Evolutionary conservation across 148 eudicot species (phyloP).

Genomic region (Cornus kousa): DNA sequence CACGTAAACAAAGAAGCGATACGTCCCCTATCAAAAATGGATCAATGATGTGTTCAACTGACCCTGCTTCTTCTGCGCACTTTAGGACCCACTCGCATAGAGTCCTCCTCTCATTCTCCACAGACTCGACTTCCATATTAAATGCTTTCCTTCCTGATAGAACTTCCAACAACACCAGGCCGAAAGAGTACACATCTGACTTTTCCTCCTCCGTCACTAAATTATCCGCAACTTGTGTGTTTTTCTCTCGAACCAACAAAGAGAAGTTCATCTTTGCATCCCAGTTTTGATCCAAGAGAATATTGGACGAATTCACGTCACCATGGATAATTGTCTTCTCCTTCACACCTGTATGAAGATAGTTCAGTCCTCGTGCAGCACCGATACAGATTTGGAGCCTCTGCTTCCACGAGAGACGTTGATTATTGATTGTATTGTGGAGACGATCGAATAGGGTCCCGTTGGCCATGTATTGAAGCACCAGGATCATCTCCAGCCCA

Average conservation of each 20-base stretch:
- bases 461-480: conserved; percentile 34
- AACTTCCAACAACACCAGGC: conserved; percentile 37
- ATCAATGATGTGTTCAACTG: too few relatives aligned
- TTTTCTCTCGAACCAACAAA: conserved; percentile 34
- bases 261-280: conserved; percentile 29
- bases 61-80: too few relatives aligned
- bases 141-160: conserved; percentile 30
- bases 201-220: conserved; percentile 2
- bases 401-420: conserved; percentile 1
- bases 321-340: conserved; percentile 31
- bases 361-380: conserved; percentile 27
- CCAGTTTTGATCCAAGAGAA: conserved; percentile 34
- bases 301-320: conserved; percentile 36
- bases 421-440: conserved; percentile 9
- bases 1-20: too few relatives aligned
- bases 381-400: conserved; percentile 31
- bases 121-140: conserved; percentile 9
- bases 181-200: conserved; percentile 30
- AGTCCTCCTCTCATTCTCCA: conserved; percentile 16
- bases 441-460: conserved; percentile 37
- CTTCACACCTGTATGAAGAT: conserved; percentile 15
- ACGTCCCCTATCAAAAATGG: too few relatives aligned
- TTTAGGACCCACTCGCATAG: too few relatives aligned
- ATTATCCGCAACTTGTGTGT: conserved; percentile 20
- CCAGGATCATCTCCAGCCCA: conserved; percentile 34